Evolutionary conservation across 2,329 filamentous ascomycete genomes (phyloP), one percentile per base, ranked within the genome.

Genomic region (Chaetomium strumarium): DNA sequence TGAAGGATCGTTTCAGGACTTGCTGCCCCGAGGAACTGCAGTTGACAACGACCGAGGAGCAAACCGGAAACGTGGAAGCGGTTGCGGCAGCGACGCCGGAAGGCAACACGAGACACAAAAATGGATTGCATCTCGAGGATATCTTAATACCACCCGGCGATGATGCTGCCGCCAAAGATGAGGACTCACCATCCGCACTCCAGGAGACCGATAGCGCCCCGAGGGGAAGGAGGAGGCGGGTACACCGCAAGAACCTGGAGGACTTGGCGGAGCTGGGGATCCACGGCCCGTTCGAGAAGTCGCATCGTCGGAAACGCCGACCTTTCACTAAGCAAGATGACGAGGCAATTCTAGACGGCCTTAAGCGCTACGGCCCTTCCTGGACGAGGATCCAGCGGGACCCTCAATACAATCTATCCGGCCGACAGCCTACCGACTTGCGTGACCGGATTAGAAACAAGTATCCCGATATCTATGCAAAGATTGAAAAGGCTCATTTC

Each of bases 311-410:
- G 19, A 79, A 81, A 62, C 72, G 82, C 44, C 73, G 78, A 3
- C 76, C 79, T 0, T 86, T 85, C 57, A 81, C 80, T 0, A 78
- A 81, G 29, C 74, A 81, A 57, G 83, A 86, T 53, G 83, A 86
- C 60, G 70, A 70, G 30, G 78, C 83, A 57, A 85, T 85, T 41
- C 69, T 84, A 1, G 71, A 79, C 53, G 83, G 83, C 0, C 76
- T 84, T 36, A 70, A 80, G 37, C 63, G 73, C 4, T 83, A 84
- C 62, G 82, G 82, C 0, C 79, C 81, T 9, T 76, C 80, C 9
- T 85, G 83, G 82, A 83, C 81, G 47, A 80, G 78, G 64, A 85
- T 85, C 17, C 81, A 83, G 62, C 74, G 80, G 34, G 81, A 85
- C 55, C 66, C 75, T 13, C 71, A 71, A 29, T 83, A 81, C 65